These are phyloP conservation scores for Tetraselmis chui DNA, from an alignment of 139 green algal genomes.

Conservation along the genomic window DNA sequence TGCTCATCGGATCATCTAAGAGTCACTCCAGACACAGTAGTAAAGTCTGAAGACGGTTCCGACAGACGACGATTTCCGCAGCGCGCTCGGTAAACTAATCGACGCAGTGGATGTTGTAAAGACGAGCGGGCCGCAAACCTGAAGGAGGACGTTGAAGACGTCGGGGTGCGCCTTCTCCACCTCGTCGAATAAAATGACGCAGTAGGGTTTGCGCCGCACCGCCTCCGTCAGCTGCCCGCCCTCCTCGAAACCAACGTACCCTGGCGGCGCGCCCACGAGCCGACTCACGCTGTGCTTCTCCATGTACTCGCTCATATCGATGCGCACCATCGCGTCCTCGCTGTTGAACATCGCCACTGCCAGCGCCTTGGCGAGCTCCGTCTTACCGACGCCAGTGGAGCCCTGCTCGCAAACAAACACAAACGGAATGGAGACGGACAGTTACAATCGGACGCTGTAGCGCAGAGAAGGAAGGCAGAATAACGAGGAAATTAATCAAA, in stretches of 20 bases:
- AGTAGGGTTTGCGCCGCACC: conserved; percentile 39
- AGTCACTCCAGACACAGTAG: too few relatives aligned
- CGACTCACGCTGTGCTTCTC: conserved; percentile 80
- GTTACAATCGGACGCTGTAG: too few relatives aligned
- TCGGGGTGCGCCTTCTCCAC: conserved; percentile 69
- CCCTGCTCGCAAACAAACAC: background rate
- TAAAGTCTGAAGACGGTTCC: too few relatives aligned
- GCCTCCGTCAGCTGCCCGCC: conserved; percentile 56
- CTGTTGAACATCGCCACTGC: conserved; percentile 85
- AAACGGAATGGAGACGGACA: too few relatives aligned
- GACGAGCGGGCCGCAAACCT: conserved; percentile 17
- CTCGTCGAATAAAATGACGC: conserved; percentile 64
- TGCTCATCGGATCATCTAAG: too few relatives aligned
- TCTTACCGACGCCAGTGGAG: conserved; percentile 89
- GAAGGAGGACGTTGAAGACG: conserved; percentile 84
- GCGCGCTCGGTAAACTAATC: too few relatives aligned
- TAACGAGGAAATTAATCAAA: too few relatives aligned
- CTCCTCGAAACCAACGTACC: conserved; percentile 95
- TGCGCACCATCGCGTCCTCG: conserved; percentile 76
- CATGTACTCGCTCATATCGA: conserved; percentile 99
- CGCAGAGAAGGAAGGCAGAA: too few relatives aligned
- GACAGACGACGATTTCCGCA: too few relatives aligned
- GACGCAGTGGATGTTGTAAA: too few relatives aligned
- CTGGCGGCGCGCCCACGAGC: conserved; percentile 86
- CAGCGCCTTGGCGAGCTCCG: conserved; percentile 92